Conservation (phyloP, 2,329 filamentous ascomycete genomes). For the Lecanosticta acicola region DNA sequence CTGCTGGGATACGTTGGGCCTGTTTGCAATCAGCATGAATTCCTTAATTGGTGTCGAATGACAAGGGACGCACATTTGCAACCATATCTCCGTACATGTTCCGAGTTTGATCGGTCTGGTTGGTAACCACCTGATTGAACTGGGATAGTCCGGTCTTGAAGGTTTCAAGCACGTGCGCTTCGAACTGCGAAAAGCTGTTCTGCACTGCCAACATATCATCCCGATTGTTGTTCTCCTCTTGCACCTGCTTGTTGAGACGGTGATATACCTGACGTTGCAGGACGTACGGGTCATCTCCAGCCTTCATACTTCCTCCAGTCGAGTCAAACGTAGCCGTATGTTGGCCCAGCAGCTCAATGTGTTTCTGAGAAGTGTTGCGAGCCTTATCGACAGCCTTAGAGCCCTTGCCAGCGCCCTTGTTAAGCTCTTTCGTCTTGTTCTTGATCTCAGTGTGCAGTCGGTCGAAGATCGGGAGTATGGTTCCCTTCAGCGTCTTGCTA, state of each 20-base stretch:
- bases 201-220: constrained; percentile 91
- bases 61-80: constrained; percentile 43
- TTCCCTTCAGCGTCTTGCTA: constrained; percentile 80
- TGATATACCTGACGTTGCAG: constrained; percentile 74
- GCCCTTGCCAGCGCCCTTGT: constrained; percentile 71
- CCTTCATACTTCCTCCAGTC: constrained; percentile 62
- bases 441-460: constrained; percentile 95
- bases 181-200: constrained; percentile 80
- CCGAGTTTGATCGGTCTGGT: constrained; percentile 75
- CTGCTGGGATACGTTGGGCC: constrained; percentile 67
- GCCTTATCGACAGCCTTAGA: constrained; percentile 90
- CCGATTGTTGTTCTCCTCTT: constrained; percentile 92
- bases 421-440: constrained; percentile 86
- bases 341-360: constrained; percentile 88
- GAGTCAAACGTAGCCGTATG: constrained; percentile 77
- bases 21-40: background rate
- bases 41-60: background rate
- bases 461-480: constrained; percentile 81
- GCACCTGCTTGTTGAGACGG: constrained; percentile 80
- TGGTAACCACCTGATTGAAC: constrained; percentile 73
- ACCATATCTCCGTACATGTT: constrained; percentile 81
- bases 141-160: constrained; percentile 76
- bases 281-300: constrained; percentile 81
- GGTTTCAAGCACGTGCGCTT: constrained; percentile 75
- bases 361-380: constrained; percentile 80